Percentiles rank a stretch among this genome's conserved stretches.
phyloP scores from a whole-genome alignment of 129 eudicot genomes.

The Deinandra increscens region DNA sequence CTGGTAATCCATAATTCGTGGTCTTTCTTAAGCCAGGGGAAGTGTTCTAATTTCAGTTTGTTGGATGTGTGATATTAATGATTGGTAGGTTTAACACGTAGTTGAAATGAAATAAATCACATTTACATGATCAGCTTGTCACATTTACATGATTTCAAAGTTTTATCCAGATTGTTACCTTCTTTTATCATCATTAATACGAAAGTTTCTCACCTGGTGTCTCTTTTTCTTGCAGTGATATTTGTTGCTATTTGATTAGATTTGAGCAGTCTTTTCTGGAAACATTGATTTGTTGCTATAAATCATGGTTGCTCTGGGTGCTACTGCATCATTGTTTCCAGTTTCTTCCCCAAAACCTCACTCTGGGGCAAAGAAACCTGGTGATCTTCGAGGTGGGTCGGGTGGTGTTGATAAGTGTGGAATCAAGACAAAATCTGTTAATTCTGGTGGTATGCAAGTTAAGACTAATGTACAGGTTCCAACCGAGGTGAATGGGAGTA shows the following conservation, averaged over 20 bases:
- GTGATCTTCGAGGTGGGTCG: background rate
- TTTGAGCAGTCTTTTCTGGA: background rate
- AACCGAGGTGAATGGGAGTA: conserved; percentile 18
- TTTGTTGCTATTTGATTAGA: background rate
- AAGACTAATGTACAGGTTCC: conserved; percentile 20
- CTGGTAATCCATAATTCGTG: background rate
- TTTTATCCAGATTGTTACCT: background rate
- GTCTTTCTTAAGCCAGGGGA: conserved; percentile 1
- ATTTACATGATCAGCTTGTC: background rate
- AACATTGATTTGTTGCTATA: background rate
- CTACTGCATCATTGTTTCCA: conserved; percentile 15
- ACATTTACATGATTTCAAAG: background rate
- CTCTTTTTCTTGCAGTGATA: background rate
- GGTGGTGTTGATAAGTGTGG: conserved; percentile 6
- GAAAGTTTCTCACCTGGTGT: background rate
- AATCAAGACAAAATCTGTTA: conserved; percentile 18
- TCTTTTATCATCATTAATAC: background rate
- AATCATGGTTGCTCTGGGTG: conserved; percentile 26
- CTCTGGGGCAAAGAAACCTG: conserved; percentile 18
- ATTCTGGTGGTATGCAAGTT: conserved; percentile 24
- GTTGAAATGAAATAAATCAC: background rate
- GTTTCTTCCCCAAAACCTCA: conserved; percentile 23
- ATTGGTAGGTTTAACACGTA: conserved; percentile 7
- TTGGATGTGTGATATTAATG: conserved; percentile 1
- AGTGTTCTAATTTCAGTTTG: conserved; percentile 2